Evolutionary conservation across 2,329 filamentous ascomycete species (phyloP).

Genomic region (Colletotrichum plurivorum): DNA sequence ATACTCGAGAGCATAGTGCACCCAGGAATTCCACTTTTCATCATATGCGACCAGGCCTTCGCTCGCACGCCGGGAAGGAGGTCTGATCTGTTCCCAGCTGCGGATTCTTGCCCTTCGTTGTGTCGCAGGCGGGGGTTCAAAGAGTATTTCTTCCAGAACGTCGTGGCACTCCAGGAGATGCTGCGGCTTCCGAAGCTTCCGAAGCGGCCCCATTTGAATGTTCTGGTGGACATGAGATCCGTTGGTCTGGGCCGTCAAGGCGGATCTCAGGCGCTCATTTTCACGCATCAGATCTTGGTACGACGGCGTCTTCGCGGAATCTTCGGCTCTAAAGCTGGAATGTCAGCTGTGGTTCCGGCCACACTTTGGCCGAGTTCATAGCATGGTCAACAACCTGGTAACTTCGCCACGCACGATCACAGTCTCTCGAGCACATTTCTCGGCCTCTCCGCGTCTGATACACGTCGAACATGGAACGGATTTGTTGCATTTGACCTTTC

Average conservation of each 20-base stretch:
- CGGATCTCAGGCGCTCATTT: conserved; percentile 11
- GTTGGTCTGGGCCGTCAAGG: background rate
- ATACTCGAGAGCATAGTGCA: conserved; percentile 42
- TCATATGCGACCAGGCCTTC: conserved; percentile 32
- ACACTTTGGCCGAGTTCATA: too few relatives aligned
- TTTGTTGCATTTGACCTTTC: conserved; percentile 47
- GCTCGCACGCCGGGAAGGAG: conserved; percentile 45
- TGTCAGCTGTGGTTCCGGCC: background rate
- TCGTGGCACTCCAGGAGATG: conserved; percentile 7
- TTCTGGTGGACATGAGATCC: background rate
- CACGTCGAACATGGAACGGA: conserved; percentile 44
- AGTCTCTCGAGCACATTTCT: conserved; percentile 32
- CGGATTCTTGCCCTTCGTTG: background rate
- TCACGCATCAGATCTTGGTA: conserved; percentile 17
- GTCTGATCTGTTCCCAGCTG: background rate
- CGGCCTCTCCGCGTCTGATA: conserved; percentile 42
- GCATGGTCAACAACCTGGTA: conserved; percentile 12
- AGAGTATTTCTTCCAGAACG: conserved; percentile 14
- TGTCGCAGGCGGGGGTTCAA: background rate
- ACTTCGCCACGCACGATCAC: conserved; percentile 30
- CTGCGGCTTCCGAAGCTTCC: conserved; percentile 12
- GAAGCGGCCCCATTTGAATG: background rate
- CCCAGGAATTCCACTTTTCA: conserved; percentile 41
- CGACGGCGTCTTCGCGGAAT: background rate
- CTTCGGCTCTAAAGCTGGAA: background rate